These are phyloP conservation scores for Crithidia brevicula DNA, from an alignment of 208 protist genomes.

Conservation along the genomic window DNA sequence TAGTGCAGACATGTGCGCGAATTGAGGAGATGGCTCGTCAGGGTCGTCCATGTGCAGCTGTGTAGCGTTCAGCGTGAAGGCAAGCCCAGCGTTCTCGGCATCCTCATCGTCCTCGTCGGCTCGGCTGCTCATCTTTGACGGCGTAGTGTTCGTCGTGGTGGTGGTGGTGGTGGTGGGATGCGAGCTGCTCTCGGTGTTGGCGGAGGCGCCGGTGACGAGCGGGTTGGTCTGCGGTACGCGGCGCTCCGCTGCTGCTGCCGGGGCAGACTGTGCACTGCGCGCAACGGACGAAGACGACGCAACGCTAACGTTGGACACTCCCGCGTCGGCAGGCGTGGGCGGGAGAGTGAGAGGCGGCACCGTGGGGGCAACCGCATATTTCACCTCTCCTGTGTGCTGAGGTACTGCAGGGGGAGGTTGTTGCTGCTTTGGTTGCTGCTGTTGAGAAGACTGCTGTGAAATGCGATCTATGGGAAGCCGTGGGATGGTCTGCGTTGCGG, in stretches of 20 bases:
- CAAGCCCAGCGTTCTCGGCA: background rate
- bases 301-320: background rate
- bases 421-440: background rate
- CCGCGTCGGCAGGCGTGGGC: background rate
- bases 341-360: background rate
- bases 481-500: background rate
- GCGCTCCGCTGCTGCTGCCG: background rate
- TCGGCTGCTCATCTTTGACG: background rate
- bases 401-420: background rate
- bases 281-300: background rate
- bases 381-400: too few species aligned
- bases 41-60: slow-evolving; percentile 7
- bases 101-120: slow-evolving; percentile 2
- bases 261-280: background rate
- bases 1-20: background rate
- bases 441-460: too few species aligned
- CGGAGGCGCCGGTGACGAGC: background rate
- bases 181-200: slow-evolving; percentile 1
- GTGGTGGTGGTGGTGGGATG: slow-evolving; percentile 6
- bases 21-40: background rate
- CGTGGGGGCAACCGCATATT: background rate
- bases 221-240: background rate
- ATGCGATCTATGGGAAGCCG: background rate
- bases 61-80: slow-evolving; percentile 7
- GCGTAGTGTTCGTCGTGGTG: slow-evolving; percentile 14